A percentile compares a stretch with the other conserved stretches of the same genome.
Conservation (phyloP, 1,284 basidiomycete species). For the Ceratobasidium sp. region DNA sequence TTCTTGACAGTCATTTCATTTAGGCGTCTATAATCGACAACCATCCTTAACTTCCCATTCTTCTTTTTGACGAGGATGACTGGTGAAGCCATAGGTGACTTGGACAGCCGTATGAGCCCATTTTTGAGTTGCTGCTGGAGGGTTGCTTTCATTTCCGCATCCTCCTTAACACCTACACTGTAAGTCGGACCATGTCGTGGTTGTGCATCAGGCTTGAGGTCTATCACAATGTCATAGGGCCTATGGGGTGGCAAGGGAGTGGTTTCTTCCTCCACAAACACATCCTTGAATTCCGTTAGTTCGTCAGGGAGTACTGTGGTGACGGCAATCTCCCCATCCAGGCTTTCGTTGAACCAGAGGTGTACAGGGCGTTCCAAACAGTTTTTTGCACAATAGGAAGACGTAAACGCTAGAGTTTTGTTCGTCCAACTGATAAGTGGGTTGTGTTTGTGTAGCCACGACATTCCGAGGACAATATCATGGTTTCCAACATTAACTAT, state of each 20-base stretch:
- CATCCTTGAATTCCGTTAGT: constrained; percentile 40
- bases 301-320: not conserved
- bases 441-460: constrained; percentile 43
- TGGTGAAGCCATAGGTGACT: constrained; percentile 53
- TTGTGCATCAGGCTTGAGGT: constrained; percentile 13
- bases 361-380: not conserved
- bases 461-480: constrained; percentile 43
- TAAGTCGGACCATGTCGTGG: not conserved
- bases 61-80: constrained; percentile 61
- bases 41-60: constrained; percentile 53
- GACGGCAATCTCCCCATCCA: not conserved
- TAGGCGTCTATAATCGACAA: constrained; percentile 57
- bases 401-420: not conserved
- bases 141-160: not conserved
- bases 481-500: constrained; percentile 11
- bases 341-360: not conserved
- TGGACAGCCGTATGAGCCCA: constrained; percentile 50
- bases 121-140: constrained; percentile 28
- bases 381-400: not conserved
- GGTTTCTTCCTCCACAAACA: constrained; percentile 41
- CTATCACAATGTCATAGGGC: constrained; percentile 44
- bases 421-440: constrained; percentile 41
- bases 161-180: constrained; percentile 22
- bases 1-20: not conserved
- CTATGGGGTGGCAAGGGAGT: constrained; percentile 43